Percentiles rank a stretch among this genome's conserved stretches.
These are phyloP conservation scores for Phaseolus lunatus DNA, from an alignment of 306 rosid genomes.

Conservation along the genomic window DNA sequence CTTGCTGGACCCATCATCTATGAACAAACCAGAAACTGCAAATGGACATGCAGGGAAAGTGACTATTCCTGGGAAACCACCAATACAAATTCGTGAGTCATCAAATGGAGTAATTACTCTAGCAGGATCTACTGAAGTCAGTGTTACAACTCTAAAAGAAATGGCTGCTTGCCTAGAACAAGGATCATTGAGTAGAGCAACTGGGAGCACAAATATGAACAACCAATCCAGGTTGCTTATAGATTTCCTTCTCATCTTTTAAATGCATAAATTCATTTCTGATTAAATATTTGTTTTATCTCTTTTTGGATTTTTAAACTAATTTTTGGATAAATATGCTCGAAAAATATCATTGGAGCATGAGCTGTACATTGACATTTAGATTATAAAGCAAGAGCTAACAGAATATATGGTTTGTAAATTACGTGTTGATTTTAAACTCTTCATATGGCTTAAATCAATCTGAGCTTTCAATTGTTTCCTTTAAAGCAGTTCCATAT, in stretches of 20 bases:
- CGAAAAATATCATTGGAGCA: not conserved
- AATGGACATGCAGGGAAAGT: slow-evolving; percentile 85
- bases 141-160: slow-evolving; percentile 84
- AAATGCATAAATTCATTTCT: slow-evolving; percentile 18
- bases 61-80: slow-evolving; percentile 77
- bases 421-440: slow-evolving; percentile 23
- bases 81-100: slow-evolving; percentile 94
- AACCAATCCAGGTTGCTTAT: slow-evolving; percentile 85
- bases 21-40: slow-evolving; percentile 78
- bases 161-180: slow-evolving; percentile 95
- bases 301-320: slow-evolving; percentile 5
- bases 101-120: slow-evolving; percentile 94
- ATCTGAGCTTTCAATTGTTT: slow-evolving; percentile 11
- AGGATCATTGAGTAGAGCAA: slow-evolving; percentile 93
- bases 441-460: slow-evolving; percentile 16
- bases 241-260: slow-evolving; percentile 40
- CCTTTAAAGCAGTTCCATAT: slow-evolving; percentile 10
- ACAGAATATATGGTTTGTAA: slow-evolving; percentile 13
- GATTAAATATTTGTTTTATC: not conserved
- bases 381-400: not conserved
- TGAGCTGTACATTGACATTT: slow-evolving; percentile 12
- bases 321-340: slow-evolving; percentile 11
- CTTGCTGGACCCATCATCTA: slow-evolving; percentile 76
- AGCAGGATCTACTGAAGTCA: slow-evolving; percentile 93
- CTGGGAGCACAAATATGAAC: slow-evolving; percentile 98